Evolutionary conservation across 306 rosid species (phyloP), one percentile per base, ranked within the genome.

Genomic region (Luffa acutangula): DNA sequence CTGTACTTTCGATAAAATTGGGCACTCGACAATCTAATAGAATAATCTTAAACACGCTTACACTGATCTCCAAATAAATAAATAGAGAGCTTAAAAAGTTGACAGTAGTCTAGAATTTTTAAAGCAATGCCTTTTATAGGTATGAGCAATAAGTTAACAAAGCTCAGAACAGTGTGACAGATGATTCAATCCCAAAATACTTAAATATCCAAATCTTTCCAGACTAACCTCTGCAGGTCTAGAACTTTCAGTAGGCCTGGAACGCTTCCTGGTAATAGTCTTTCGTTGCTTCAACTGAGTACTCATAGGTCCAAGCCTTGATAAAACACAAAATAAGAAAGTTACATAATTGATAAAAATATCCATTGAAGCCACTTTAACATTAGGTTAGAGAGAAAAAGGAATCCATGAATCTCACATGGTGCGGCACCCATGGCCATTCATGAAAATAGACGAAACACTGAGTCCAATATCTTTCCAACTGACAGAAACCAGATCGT

Each of bases 271-370:
- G 7, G 81, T 81, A 37, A 53, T 74, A 0, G 79, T 71, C 85
- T 86, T 92, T 52, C 92, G 89, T 34, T 84, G 91, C 83, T 88
- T 93, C 75, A 89, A 78, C 83, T 90, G 86, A 18, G 87, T 88
- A 62, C 84, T 88, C 96, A 92, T 90, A 6, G 98, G 97, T 79
- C 96, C 98, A 84, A 90, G 85, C 98, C 98, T 93, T 71, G 57
- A 71, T 20, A 43, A 8, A 12, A 58, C 48, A 14, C 74, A 69
- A 42, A 18, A 62, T 3, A 3, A 51, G 0, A 64, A 63, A 71
- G 48, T 53, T 36, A 21, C 11, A 17, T 36, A 73, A 8, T 6
- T 2, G 15, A 20, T 9, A 33, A 20, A 48, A 11, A 48, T 46
- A 4, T n/a, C 7, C 14, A 52, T 7, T 1, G 34, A 45, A 43